Evolutionary conservation across 2,329 filamentous ascomycete species (phyloP).

Genomic region (Chaetothyriales sp.): DNA sequence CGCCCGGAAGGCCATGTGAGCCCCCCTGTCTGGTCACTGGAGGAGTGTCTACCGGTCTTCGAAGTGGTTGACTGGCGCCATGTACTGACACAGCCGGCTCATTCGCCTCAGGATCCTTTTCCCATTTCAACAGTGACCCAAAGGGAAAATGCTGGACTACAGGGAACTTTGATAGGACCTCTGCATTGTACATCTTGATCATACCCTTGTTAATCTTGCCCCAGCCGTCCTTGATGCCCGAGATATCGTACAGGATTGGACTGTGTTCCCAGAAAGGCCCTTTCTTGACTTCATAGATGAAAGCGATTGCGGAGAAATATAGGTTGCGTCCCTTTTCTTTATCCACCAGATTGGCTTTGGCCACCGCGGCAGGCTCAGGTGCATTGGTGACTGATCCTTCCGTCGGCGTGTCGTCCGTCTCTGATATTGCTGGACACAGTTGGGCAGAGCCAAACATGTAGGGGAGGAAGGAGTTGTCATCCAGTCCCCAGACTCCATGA

Average conservation of each 20-base stretch:
- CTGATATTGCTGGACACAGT: slow-evolving; percentile 57
- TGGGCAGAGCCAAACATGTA: slow-evolving; percentile 95
- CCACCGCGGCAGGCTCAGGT: slow-evolving; percentile 56
- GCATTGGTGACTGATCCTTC: slow-evolving; percentile 63
- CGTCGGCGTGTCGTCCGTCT: slow-evolving; percentile 48
- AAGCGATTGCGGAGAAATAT: slow-evolving; percentile 91
- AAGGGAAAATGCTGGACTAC: slow-evolving; percentile 95
- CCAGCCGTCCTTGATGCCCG: slow-evolving; percentile 83
- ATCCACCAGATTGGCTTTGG: slow-evolving; percentile 48
- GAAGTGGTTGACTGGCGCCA: slow-evolving; percentile 39
- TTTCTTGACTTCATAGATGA: slow-evolving; percentile 93
- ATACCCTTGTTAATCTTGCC: slow-evolving; percentile 99
- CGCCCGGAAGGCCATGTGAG: slow-evolving; percentile 1
- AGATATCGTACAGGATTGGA: slow-evolving; percentile 86
- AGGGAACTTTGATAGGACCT: slow-evolving; percentile 90
- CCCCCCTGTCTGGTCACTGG: slow-evolving; percentile 6
- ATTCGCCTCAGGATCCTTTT: slow-evolving; percentile 47
- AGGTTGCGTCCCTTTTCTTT: slow-evolving; percentile 54
- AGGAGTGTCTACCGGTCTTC: slow-evolving; percentile 10
- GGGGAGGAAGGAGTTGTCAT: slow-evolving; percentile 85
- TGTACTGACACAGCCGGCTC: slow-evolving; percentile 39
- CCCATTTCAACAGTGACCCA: slow-evolving; percentile 66
- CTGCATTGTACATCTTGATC: slow-evolving; percentile 98
- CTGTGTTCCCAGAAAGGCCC: slow-evolving; percentile 94
- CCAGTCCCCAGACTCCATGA: slow-evolving; percentile 96